Evolutionary conservation across 495 filamentous ascomycete species (phyloP), one percentile per base, ranked within the genome.

Genomic region (Cercophora sp.): DNA sequence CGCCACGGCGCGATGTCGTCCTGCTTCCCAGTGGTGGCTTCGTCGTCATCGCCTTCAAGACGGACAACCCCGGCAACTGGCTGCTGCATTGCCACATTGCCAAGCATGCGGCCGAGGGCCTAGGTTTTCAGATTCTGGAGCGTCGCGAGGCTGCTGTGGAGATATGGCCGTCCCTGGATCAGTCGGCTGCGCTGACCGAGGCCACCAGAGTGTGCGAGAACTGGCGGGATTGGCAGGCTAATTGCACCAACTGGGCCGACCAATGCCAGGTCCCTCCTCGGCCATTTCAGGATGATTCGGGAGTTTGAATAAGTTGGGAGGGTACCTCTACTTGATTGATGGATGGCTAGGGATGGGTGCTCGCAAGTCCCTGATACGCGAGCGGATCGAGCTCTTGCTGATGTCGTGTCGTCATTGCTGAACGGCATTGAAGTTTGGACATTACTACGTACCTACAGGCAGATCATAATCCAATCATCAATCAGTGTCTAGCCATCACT

Each of bases 1-100:
- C 83, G 1, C 69, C 78, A 2, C 72, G 82, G 0, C 70, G 83
- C 4, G 83, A 86, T 57, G 77, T 77, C 9, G 80, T 79, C 2
- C 61, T 84, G 52, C 56, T 88, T 1, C 74, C 75, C 4, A 56
- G 60, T 0, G 51, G 42, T 16, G 80, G 76, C 3, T 67, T 71
- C 59, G 51, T 79, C 41, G 63, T 79, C n/a, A 66, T 84, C 6
- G 79, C 70, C 6, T 84, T 82, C 59, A 66, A 79, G 63, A 74
- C 77, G 9, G 77, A 82, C 52, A 82, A 82, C 44, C 57, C 57
- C 11, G 57, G 57, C 1, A 48, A 47, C 3, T 60, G 57, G 57
- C 32, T 60, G 8, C 40, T 56, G 15, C 57, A 60, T 27, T 60
- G 57, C 23, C 57, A 60, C 20, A 60, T 60, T 20, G 54, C 57